These are phyloP conservation scores for Pichia sp. DNA, from an alignment of 1,139 yeast species.

Conservation along the genomic window DNA sequence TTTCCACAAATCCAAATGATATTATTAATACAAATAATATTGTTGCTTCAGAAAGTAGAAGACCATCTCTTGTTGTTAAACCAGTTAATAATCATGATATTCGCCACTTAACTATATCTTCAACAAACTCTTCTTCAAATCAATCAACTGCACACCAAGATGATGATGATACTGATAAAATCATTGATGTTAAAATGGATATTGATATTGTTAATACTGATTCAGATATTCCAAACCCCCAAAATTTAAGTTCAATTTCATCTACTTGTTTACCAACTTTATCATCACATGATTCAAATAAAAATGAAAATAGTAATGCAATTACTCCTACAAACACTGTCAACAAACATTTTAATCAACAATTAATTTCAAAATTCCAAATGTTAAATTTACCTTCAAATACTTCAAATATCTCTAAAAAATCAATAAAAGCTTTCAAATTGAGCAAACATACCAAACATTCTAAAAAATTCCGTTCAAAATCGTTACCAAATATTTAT, in stretches of 20 bases:
- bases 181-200: no score
- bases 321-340: not conserved
- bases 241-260: not conserved
- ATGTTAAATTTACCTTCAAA: conserved; percentile 3
- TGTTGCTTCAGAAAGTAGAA: conserved; percentile 25
- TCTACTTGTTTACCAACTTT: no score
- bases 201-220: no score
- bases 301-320: not conserved
- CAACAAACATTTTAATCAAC: not conserved
- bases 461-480: conserved; percentile 30
- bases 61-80: conserved; percentile 25
- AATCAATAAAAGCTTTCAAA: not conserved
- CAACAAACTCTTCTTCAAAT: no score
- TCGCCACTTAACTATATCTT: not conserved
- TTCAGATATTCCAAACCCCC: not conserved
- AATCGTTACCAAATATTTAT: conserved; percentile 36
- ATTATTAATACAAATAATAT: conserved; percentile 15
- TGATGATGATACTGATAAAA: no score
- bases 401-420: not conserved
- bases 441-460: conserved; percentile 1
- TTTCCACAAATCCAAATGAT: conserved; percentile 7
- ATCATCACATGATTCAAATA: not conserved
- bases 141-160: no score
- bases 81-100: not conserved
- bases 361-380: conserved; percentile 7